Base-by-base conservation (phyloP, 179 eudicot species). In the Corrigiola litoralis region DNA sequence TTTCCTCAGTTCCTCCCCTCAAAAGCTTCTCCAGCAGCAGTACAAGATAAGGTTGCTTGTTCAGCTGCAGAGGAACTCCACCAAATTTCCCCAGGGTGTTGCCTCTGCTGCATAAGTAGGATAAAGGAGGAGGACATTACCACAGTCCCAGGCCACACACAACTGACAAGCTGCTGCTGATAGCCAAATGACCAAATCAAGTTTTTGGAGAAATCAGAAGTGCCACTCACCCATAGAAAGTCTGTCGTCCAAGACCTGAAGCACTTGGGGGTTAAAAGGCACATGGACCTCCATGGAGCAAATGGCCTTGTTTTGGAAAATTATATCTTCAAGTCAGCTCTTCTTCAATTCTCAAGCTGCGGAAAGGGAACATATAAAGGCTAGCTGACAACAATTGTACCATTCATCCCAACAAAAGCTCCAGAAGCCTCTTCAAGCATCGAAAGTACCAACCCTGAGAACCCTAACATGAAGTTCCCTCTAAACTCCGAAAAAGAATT, bases 161-260 rank as follows among this genome's bases (percentile, higher is more conserved):
- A 95, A 49, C 88, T 90, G 2, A 87, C 92, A 69, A 90, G 92
- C 85, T 88, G 97, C 78, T 88, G 97, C 78, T 88, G 97, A 65
- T 88, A 90, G 6, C 97, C 97, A 77, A 85, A 90, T 61, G n/a
- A n/a, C n/a, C n/a, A n/a, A n/a, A n/a, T n/a, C 95, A 95, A 71
- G 74, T 74, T 82, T 90, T 95, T 11, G 88, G 84, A 46, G 94
- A 86, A 33, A 90, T 80, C 66, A 90, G 82, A 12, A 89, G 89
- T 31, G 95, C 88, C 2, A 67, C 85, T 72, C 88, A 95, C 11
- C 92, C 92, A 70, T 85, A 90, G 66, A 87, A 87, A 38, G 85
- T 72, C 63, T 84, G 96, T 41, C 82, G 92, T 55, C 92, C 92
- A 27, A 86, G 70, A 57, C 87, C 92, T 23, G 95, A 87, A 67